phyloP scores from a whole-genome alignment of 331 rosid species.

The Erythrophleum ivorense region DNA sequence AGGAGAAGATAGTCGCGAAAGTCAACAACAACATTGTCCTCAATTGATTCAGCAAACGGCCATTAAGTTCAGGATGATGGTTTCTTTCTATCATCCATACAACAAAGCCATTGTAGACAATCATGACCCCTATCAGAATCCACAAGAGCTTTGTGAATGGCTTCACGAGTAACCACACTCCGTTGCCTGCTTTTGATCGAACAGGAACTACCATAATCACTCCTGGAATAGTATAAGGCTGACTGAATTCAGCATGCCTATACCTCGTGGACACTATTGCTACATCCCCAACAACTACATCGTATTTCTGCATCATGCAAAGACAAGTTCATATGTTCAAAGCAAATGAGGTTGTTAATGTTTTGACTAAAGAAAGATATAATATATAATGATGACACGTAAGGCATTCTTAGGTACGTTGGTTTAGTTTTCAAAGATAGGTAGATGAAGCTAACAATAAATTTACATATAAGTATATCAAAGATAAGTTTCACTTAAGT shows the following conservation, averaged over 20 bases:
- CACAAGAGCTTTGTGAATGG: conserved; percentile 51
- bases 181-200: neutral
- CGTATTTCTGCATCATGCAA: conserved; percentile 43
- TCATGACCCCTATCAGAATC: conserved; percentile 35
- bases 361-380: too few relatives aligned
- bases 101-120: conserved; percentile 52
- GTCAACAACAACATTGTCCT: conserved; percentile 47
- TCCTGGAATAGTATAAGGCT: conserved; percentile 44
- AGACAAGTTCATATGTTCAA: too few relatives aligned
- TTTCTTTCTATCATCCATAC: conserved; percentile 57
- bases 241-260: conserved; percentile 41
- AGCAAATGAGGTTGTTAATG: too few relatives aligned
- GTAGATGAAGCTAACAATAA: too few relatives aligned
- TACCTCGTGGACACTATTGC: neutral
- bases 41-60: conserved; percentile 41
- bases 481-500: too few relatives aligned
- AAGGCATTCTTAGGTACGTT: too few relatives aligned
- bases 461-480: too few relatives aligned
- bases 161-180: conserved; percentile 41
- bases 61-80: conserved; percentile 41
- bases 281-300: conserved; percentile 44
- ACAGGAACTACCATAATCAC: conserved; percentile 46
- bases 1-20: conserved; percentile 46
- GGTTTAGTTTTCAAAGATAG: too few relatives aligned
- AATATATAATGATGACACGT: too few relatives aligned